These are phyloP conservation scores for Aphanomyces stellatus DNA, from an alignment of 352 stramenopile species.

Conservation along the genomic window DNA sequence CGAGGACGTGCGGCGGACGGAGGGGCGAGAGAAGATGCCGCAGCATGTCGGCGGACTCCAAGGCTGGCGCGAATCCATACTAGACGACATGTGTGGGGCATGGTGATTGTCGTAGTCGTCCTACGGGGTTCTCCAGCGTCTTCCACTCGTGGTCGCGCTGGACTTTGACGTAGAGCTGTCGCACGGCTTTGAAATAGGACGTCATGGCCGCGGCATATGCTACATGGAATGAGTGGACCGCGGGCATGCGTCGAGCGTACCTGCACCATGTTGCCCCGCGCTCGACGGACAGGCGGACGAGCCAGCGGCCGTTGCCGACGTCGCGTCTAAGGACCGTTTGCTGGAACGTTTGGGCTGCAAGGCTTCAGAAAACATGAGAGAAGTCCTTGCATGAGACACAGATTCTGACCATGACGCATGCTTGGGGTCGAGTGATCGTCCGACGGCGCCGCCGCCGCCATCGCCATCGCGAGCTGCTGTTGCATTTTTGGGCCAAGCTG, in stretches of 20 bases:
- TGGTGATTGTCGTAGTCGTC: background rate
- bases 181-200: slow-evolving; percentile 47
- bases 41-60: slow-evolving; percentile 62
- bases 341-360: background rate
- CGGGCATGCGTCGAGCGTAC: background rate
- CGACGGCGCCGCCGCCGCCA: background rate
- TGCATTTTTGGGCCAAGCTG: background rate
- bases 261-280: background rate
- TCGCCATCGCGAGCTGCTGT: background rate
- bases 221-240: slow-evolving; percentile 18
- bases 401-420: too few relatives aligned
- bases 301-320: background rate
- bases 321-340: background rate
- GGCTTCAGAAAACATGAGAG: background rate
- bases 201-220: slow-evolving; percentile 47
- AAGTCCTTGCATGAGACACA: too few relatives aligned
- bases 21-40: slow-evolving; percentile 55
- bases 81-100: slow-evolving; percentile 22
- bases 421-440: background rate
- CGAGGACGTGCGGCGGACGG: slow-evolving; percentile 53
- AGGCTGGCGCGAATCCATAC: slow-evolving; percentile 49
- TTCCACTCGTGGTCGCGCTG: slow-evolving; percentile 44
- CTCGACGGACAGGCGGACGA: too few relatives aligned
- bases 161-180: slow-evolving; percentile 67
- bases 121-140: background rate